These are phyloP conservation scores for Tricholoma matsutake DNA, from an alignment of 768 basidiomycete species.

Conservation along the genomic window DNA sequence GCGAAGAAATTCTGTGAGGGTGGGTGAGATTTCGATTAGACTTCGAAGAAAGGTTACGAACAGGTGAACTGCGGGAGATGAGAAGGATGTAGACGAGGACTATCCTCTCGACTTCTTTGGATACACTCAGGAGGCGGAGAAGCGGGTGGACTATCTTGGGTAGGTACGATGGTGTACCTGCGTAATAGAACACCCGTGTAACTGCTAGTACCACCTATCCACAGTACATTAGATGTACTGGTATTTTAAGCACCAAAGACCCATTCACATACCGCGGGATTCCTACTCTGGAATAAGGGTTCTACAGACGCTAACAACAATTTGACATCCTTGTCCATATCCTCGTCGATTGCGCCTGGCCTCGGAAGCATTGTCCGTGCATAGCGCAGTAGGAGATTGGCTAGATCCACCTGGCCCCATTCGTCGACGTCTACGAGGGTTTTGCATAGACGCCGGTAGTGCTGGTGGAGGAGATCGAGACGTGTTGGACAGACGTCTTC, in stretches of 20 bases:
- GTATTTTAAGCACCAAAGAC: too few relatives aligned
- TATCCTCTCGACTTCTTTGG: conserved; percentile 73
- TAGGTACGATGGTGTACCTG: conserved; percentile 54
- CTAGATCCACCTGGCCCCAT: conserved; percentile 88
- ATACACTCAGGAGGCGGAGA: conserved; percentile 64
- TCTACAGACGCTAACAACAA: conserved; percentile 69
- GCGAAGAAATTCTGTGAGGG: conserved; percentile 58
- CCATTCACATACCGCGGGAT: conserved; percentile 70
- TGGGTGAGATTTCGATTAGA: neutral
- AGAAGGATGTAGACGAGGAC: conserved; percentile 68
- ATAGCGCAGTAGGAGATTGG: conserved; percentile 79
- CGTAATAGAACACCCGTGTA: conserved; percentile 70
- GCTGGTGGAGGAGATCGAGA: conserved; percentile 83
- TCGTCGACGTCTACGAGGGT: conserved; percentile 91
- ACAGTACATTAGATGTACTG: neutral
- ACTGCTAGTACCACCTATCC: conserved; percentile 77
- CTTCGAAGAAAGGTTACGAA: conserved; percentile 32
- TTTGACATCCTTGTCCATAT: conserved; percentile 75
- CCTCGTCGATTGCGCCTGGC: conserved; percentile 44
- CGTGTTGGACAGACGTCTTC: conserved; percentile 82
- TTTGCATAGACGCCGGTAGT: conserved; percentile 82
- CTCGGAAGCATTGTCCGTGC: conserved; percentile 78
- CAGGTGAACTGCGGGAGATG: conserved; percentile 64
- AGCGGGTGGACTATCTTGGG: conserved; percentile 66
- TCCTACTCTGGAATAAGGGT: conserved; percentile 80